Conservation (phyloP, 371 early-diverging fungal species). For the Apophysomyces trapeziformis region DNA sequence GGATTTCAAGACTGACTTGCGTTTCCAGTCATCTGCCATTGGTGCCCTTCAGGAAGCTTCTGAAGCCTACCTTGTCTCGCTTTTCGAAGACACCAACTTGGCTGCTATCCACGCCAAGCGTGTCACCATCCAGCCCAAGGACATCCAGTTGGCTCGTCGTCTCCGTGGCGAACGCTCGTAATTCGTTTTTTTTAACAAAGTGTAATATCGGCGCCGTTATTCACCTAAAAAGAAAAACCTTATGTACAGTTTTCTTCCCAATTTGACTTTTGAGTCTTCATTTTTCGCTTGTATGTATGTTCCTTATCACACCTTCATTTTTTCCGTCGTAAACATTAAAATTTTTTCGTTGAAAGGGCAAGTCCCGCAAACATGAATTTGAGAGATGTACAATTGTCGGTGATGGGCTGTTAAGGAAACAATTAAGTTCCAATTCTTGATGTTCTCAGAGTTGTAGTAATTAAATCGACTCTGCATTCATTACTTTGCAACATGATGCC, state of each 20-base stretch:
- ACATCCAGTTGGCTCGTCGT: constrained; percentile 97
- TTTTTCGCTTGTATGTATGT: constrained; percentile 10
- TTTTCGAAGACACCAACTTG: constrained; percentile 98
- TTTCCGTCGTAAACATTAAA: constrained; percentile 8
- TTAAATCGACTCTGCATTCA: background rate
- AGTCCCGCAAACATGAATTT: background rate
- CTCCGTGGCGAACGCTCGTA: constrained; percentile 92
- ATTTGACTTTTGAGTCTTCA: constrained; percentile 7
- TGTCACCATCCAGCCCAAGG: constrained; percentile 99
- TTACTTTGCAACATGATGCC: too few species aligned
- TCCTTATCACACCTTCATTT: constrained; percentile 3
- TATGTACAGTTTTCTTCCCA: constrained; percentile 16
- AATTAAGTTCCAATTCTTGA: background rate
- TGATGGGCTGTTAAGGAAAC: too few species aligned
- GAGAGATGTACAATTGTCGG: background rate
- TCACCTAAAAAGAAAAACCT: constrained; percentile 9
- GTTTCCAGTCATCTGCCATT: constrained; percentile 98
- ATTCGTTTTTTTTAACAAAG: constrained; percentile 25
- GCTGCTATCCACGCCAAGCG: constrained; percentile 99
- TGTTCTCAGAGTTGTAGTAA: background rate
- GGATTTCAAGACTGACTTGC: constrained; percentile 96
- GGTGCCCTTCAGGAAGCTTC: constrained; percentile 98
- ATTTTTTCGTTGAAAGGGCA: constrained; percentile 4
- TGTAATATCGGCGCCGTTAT: constrained; percentile 12
- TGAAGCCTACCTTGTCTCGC: constrained; percentile 95